Evolutionary conservation across 176 grass and related monocot genomes (phyloP), one percentile per base, ranked within the genome.

Genomic region (Alloteropsis semialata): DNA sequence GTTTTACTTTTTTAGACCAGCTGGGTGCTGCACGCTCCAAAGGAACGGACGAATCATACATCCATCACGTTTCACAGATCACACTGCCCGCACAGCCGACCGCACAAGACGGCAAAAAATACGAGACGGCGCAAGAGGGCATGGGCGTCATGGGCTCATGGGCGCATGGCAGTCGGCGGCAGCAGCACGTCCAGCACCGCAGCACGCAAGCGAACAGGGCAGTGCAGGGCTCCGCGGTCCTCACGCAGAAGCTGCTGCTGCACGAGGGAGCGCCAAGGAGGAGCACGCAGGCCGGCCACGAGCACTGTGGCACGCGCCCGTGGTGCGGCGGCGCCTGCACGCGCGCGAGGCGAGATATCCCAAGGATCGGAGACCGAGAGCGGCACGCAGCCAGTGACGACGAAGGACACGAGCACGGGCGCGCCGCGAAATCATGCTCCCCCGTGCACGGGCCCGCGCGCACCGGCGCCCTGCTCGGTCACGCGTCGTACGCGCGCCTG

Each of bases 391-490:
- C n/a, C n/a, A 33, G 46, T 37, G 72, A 55, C 18, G n/a, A n/a
- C 48, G 6, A 14, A 74, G 49, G 74, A 29, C 74, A 10, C 22
- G 74, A 44, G 74, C 74, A 77, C 54, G 54, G 74, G 74, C 22
- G 74, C 8, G 74, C n/a, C 10, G 15, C 37, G 37, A 77, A 60
- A 77, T 60, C 50, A 76, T 58, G 73, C 25, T n/a, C 0, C 30
- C 61, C 22, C 65, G 6, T 27, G 22, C 68, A 71, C 42, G 24
- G 24, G 15, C 42, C 34, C 34, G 18, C 34, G 18, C 34, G 62
- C 32, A 37, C 62, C 8, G 33, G 17, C 8, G 33, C 17, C 6
- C 25, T 28, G 25, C n/a, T 30, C 2, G 55, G 10, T 25, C 55
- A 25, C 22, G 5, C 49, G 18, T 53, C 50, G 50, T 53, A 21